phyloP scores from a whole-genome alignment of 768 basidiomycete genomes.

The Punctularia strigosozonata region DNA sequence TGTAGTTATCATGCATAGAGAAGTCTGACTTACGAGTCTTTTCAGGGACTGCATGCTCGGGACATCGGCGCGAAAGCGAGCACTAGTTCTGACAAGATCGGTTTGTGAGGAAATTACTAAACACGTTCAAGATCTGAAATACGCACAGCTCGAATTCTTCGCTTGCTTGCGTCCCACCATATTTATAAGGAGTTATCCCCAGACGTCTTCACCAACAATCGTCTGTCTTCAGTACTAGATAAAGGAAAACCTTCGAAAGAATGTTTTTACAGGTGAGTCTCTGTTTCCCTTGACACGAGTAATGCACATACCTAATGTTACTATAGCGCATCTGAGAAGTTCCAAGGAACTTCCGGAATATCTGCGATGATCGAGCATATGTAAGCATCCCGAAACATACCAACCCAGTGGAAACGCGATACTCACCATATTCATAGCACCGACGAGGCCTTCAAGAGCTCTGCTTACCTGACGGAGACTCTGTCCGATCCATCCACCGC shows the following conservation, averaged over 20 bases:
- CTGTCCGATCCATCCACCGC: conserved; percentile 17
- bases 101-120: too few relatives aligned
- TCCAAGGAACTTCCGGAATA: conserved; percentile 5
- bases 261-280: conserved; percentile 4
- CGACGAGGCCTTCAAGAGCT: conserved; percentile 20
- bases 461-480: conserved; percentile 20
- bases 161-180: conserved; percentile 17
- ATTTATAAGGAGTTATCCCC: conserved; percentile 16
- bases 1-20: neutral
- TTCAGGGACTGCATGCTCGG: conserved; percentile 24
- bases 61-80: conserved; percentile 23
- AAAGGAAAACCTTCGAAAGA: conserved; percentile 12
- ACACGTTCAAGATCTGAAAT: too few relatives aligned
- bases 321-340: too few relatives aligned
- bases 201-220: conserved; percentile 18
- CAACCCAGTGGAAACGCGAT: too few relatives aligned
- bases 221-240: conserved; percentile 14
- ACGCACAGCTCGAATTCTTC: conserved; percentile 17
- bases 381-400: conserved; percentile 3
- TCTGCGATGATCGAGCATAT: conserved; percentile 3
- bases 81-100: conserved; percentile 21
- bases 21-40: too few relatives aligned
- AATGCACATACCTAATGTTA: too few relatives aligned
- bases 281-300: too few relatives aligned
- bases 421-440: conserved; percentile 1